Base-by-base conservation (phyloP, 2,329 filamentous ascomycete species). In the Gremmenia infestans region DNA sequence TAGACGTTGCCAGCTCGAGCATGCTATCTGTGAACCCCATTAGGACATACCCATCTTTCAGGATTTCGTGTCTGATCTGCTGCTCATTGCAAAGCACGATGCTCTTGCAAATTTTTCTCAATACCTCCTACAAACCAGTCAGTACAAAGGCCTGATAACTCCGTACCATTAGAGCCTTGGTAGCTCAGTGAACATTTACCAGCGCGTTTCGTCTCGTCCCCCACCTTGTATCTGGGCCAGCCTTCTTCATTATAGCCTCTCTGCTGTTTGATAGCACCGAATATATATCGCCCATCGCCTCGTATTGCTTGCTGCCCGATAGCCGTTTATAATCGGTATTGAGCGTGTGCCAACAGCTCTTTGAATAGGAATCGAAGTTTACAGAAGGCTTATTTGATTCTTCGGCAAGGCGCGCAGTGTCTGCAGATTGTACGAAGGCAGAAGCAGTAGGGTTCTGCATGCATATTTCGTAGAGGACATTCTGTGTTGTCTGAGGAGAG, bases 71-170 rank as follows among this genome's bases (percentile, higher is more conserved):
- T 11, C 37, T 35, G 19, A 57, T 54, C 14, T 43, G 22, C 14
- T 32, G 47, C 12, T 54, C 52, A 11, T 54, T 43, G 25, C 57
- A 57, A 6, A 61, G 54, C 48, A 57, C 46, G 32, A 60, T 58
- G 43, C 57, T 60, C 40, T 60, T 60, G 55, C 50, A 56, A 14
- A 61, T 61, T 52, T 60, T 61, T 9, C 60, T 17, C 51, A 60
- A 19, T 5, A 45, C 48, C 15, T 61, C 60, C 42, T 45, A 45
- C 6, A 40, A 6, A n/a, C 5, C 3, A 11, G 28, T 32, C 28
- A 32, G 8, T 32, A 32, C 28, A 4, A 32, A 32, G 9, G 9
- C 28, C 8, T 32, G 28, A 11, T 3, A 32, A 12, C 28, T 12
- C 9, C 28, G 9, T 9, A 12, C 28, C 28, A 11, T 32, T 32